Evolutionary conservation across 768 basidiomycete species (phyloP).

Genomic region (Russula lepida): DNA sequence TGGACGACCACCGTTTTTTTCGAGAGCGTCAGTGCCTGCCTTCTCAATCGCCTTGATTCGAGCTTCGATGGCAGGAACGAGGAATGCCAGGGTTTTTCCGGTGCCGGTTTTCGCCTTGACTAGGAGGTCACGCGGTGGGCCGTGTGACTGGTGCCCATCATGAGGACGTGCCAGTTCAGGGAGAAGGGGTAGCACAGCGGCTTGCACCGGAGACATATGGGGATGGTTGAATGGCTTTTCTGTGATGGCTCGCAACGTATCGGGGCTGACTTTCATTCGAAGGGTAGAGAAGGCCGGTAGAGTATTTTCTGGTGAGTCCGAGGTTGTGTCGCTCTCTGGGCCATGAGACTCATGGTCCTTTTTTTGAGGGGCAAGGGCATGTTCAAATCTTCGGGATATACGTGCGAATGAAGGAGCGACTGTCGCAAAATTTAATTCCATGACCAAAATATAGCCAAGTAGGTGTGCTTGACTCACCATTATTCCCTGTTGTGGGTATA

Average conservation of each 20-base stretch:
- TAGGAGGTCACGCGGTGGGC: constrained; percentile 53
- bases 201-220: constrained; percentile 77
- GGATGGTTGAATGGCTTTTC: constrained; percentile 54
- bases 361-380: constrained; percentile 15
- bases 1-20: constrained; percentile 34
- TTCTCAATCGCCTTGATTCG: constrained; percentile 53
- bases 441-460: not conserved
- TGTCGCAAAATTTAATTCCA: not conserved
- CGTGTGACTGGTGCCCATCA: constrained; percentile 26
- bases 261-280: constrained; percentile 27
- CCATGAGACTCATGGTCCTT: not conserved
- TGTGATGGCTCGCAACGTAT: constrained; percentile 51
- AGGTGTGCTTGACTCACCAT: not conserved
- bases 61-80: constrained; percentile 78
- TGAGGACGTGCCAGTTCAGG: constrained; percentile 58
- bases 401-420: constrained; percentile 9
- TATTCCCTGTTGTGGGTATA: not conserved
- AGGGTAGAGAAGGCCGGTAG: constrained; percentile 27
- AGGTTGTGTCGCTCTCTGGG: not conserved
- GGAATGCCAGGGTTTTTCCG: constrained; percentile 83
- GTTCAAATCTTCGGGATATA: constrained; percentile 9
- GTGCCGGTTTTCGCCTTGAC: constrained; percentile 87
- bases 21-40: constrained; percentile 33
- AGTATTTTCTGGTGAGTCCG: not conserved
- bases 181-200: constrained; percentile 65